These are phyloP conservation scores for Ogataea salicorniae DNA, from an alignment of 805 yeast genomes.

Conservation along the genomic window DNA sequence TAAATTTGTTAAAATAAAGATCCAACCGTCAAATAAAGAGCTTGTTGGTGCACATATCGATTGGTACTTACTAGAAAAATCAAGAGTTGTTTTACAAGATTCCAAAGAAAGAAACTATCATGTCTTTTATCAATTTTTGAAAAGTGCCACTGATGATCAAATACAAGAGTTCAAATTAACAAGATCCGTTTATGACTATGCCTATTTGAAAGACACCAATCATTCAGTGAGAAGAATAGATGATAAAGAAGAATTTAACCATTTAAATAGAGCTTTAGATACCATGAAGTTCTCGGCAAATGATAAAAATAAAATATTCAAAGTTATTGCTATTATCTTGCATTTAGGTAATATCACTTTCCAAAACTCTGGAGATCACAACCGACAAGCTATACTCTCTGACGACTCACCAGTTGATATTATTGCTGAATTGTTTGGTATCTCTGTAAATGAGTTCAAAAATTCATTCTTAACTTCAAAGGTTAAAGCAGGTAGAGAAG, in stretches of 20 bases:
- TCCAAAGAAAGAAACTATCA: conserved; percentile 85
- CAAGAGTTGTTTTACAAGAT: conserved; percentile 80
- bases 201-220: conserved; percentile 54
- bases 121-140: conserved; percentile 79
- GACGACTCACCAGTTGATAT: conserved; percentile 45
- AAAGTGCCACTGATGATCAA: conserved; percentile 54
- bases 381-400: conserved; percentile 72
- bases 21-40: conserved; percentile 49
- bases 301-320: conserved; percentile 57
- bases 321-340: conserved; percentile 66
- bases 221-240: conserved; percentile 64
- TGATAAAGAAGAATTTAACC: conserved; percentile 63
- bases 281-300: conserved; percentile 61
- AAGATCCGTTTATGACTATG: conserved; percentile 38
- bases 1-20: conserved; percentile 85
- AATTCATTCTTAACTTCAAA: conserved; percentile 68
- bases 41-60: conserved; percentile 89
- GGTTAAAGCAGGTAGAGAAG: conserved; percentile 88
- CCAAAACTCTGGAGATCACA: conserved; percentile 44
- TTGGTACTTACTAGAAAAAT: conserved; percentile 90
- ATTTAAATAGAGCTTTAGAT: conserved; percentile 60
- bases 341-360: conserved; percentile 85
- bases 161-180: conserved; percentile 43
- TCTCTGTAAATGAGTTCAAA: conserved; percentile 42
- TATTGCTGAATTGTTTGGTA: conserved; percentile 62